Evolutionary conservation across 2,329 filamentous ascomycete genomes (phyloP), one percentile per base, ranked within the genome.

Genomic region (Fusarium brevicatenulatum): DNA sequence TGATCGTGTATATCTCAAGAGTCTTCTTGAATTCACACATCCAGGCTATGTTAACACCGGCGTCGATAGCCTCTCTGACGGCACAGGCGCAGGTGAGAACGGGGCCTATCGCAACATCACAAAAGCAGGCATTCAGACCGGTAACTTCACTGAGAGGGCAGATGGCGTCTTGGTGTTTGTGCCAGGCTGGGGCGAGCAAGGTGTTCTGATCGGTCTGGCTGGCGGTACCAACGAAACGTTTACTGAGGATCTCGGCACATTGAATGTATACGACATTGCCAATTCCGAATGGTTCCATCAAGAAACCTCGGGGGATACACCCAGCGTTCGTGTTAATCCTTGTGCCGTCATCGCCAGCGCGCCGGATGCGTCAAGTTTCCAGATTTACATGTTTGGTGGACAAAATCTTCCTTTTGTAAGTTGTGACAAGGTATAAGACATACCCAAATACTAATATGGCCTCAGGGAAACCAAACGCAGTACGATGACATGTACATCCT

Each of bases 331-430:
- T 16, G 83, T 89, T 32, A 85, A 87, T 34, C 91, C 91, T 69
- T 92, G 90, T 76, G 88, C 88, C 6, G 90, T 89, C 54, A 87
- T 85, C 19, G 87, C 87, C 4, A 91, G 89, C 85, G 85, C 89
- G 1, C 88, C 91, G 11, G 92, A 93, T 77, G 92, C 92, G 13
- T 92, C 90, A 23, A 92, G 90, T 34, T 93, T 93, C 78, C 92
- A 95, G 77, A 87, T 95, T 49, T 94, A 95, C 81, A 88, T 95
- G 82, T 95, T 92, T 77, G 93, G 92, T 18, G 93, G 93, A 0
- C 93, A 95, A 78, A 92, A 93, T 72, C 84, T 95, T 32, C 92
- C 92, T 2, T 87, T 86, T 66, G 90, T 85, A 74, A 76, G 83
- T 78, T 21, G 39, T 37, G 13, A 19, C 25, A 30, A n/a, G n/a